These are phyloP conservation scores for Trichaptum fuscoviolaceum DNA, from an alignment of 768 basidiomycete species.

Conservation along the genomic window DNA sequence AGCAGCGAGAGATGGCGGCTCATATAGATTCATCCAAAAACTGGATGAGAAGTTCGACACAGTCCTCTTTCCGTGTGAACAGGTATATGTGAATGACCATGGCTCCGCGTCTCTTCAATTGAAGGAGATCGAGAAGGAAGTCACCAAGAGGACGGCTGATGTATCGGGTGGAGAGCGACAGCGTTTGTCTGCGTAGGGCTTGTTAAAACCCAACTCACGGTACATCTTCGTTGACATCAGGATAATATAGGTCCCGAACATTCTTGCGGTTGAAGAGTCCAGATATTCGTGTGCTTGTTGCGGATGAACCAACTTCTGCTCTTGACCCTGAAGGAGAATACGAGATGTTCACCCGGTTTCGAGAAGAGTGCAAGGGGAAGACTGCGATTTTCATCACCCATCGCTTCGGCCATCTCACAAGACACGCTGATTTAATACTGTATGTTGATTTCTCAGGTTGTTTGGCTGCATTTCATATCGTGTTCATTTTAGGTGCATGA, in stretches of 20 bases:
- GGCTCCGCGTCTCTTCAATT: constrained; percentile 14
- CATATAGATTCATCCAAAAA: constrained; percentile 34
- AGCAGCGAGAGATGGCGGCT: constrained; percentile 26
- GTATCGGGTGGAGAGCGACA: constrained; percentile 31
- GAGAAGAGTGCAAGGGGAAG: constrained; percentile 35
- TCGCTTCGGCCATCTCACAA: constrained; percentile 44
- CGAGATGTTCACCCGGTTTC: constrained; percentile 37
- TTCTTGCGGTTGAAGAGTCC: constrained; percentile 34
- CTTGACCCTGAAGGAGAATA: constrained; percentile 52
- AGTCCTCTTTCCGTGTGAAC: constrained; percentile 28
- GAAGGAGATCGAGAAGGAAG: constrained; percentile 17
- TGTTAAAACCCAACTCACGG: too few species aligned
- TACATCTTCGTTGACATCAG: too few species aligned
- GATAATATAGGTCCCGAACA: constrained; percentile 23
- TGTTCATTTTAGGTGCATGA: constrained; percentile 24
- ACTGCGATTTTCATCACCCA: constrained; percentile 56
- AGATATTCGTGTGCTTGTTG: constrained; percentile 40
- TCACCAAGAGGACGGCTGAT: neutral
- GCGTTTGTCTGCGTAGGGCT: constrained; percentile 23
- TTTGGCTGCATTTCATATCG: neutral
- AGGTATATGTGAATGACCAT: constrained; percentile 24
- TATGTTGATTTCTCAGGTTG: constrained; percentile 20
- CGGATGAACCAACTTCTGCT: constrained; percentile 56
- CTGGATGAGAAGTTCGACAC: constrained; percentile 35
- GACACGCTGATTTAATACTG: constrained; percentile 47